These are phyloP conservation scores for Diaporthe sp. DNA, from an alignment of 2,329 filamentous ascomycete species.

Conservation along the genomic window DNA sequence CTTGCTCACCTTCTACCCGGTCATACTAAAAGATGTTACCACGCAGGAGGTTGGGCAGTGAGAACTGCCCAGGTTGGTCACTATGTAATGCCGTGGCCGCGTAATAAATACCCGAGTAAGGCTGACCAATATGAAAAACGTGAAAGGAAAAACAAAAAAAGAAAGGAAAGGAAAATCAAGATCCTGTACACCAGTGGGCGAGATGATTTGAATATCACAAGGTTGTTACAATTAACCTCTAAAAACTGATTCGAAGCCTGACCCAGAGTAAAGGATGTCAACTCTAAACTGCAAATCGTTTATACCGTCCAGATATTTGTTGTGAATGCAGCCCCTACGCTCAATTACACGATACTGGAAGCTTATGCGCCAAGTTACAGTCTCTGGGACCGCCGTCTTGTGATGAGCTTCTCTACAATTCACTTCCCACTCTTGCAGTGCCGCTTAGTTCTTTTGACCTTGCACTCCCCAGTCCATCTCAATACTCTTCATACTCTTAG, in stretches of 20 bases:
- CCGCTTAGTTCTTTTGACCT: not conserved
- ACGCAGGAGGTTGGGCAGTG: too few relatives aligned
- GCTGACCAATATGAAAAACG: too few relatives aligned
- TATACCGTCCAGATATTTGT: not conserved
- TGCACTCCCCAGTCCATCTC: constrained; percentile 18
- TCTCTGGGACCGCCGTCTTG: not conserved
- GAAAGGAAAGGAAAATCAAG: not conserved
- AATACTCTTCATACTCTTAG: constrained; percentile 33
- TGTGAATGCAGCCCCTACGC: not conserved
- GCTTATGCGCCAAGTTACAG: not conserved
- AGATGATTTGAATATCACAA: not conserved
- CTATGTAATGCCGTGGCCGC: too few relatives aligned
- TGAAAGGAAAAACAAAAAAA: too few relatives aligned
- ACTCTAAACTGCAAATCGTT: not conserved
- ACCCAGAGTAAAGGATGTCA: not conserved
- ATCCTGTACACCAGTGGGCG: too few relatives aligned
- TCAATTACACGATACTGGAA: not conserved
- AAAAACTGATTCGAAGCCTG: not conserved
- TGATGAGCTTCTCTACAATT: not conserved
- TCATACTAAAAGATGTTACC: too few relatives aligned
- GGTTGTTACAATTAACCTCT: constrained; percentile 13
- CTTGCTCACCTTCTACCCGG: too few relatives aligned
- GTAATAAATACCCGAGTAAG: too few relatives aligned
- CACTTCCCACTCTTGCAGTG: too few relatives aligned
- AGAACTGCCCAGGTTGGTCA: too few relatives aligned